Evolutionary conservation across 108 stramenopile species (phyloP), one percentile per base, ranked within the genome.

Genomic region (Fragilaria crotonensis): DNA sequence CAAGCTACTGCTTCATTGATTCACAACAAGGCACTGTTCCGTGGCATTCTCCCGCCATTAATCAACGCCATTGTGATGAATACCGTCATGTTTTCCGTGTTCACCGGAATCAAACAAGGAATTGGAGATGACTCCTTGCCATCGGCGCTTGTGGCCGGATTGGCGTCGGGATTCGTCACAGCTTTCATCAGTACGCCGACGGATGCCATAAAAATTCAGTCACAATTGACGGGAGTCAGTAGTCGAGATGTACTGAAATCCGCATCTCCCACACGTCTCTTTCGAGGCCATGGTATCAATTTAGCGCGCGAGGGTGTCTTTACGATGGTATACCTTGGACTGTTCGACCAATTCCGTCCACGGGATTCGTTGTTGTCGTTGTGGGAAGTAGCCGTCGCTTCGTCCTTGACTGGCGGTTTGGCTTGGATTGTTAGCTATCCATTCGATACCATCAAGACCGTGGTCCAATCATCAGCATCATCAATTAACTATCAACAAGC

Each of bases 221-320:
- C 64, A 19, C 77, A 78, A 33, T 32, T 61, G 0, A 28, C 62
- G 27, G 30, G n/a, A n/a, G 44, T 4, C 17, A 48, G 27, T 21
- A 46, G 25, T 5, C 44, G 45, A 64, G 50, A 62, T 31, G 49
- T 21, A n/a, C 4, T 46, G 4, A 30, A 25, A 25, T 21, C 19
- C 19, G 25, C 22, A 28, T 54, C 52, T 31, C n/a, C n/a, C n/a
- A n/a, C n/a, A n/a, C n/a, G n/a, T n/a, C 19, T 78, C 17, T 78
- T 54, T 44, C 66, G 72, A 11, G 77, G 77, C 32, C 72, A 73
- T 50, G 18, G 57, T 14, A 50, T 63, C 19, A 73, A 78, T 60
- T 50, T 78, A 9, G 72, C 46, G 26, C 31, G 77, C 22, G 77
- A 78, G 57, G 77, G 77, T 30, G 59, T 78, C 25, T 78, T 78